Percentiles rank a stretch among this genome's conserved stretches.
These are phyloP conservation scores for Epichloe festucae DNA, from an alignment of 2,329 filamentous ascomycete species.

Conservation along the genomic window DNA sequence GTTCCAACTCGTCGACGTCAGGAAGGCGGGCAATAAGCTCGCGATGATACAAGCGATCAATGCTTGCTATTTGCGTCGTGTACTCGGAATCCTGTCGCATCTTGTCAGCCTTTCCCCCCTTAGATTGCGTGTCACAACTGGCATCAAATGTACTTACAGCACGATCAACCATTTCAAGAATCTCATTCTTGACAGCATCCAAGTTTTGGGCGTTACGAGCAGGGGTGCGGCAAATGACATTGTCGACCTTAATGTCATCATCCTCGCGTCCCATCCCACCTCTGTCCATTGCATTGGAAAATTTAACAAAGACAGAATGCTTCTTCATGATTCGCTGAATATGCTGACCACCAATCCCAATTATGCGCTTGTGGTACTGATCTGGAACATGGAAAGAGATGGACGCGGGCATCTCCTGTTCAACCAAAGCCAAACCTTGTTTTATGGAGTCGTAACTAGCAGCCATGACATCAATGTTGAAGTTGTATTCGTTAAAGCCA, in stretches of 20 bases:
- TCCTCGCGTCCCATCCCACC: conserved; percentile 82
- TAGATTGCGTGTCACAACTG: not conserved
- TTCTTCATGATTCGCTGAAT: conserved; percentile 99
- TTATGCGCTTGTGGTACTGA: conserved; percentile 98
- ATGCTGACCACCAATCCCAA: conserved; percentile 94
- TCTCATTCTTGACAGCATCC: conserved; percentile 95
- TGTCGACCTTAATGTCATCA: conserved; percentile 96
- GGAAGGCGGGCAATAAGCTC: conserved; percentile 78
- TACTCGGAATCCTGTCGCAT: conserved; percentile 72
- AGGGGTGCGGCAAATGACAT: conserved; percentile 95
- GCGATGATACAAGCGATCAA: conserved; percentile 90
- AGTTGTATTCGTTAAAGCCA: conserved; percentile 99
- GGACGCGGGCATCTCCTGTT: conserved; percentile 97
- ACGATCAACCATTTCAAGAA: conserved; percentile 98
- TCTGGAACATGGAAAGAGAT: conserved; percentile 99
- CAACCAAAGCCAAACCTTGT: conserved; percentile 80
- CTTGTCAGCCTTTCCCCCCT: not conserved
- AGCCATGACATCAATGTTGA: conserved; percentile 96
- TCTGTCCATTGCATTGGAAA: conserved; percentile 97
- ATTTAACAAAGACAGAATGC: conserved; percentile 98
- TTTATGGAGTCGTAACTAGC: conserved; percentile 89
- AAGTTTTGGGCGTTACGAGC: conserved; percentile 94
- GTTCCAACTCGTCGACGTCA: conserved; percentile 89
- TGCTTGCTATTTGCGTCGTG: conserved; percentile 82
- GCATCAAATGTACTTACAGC: conserved; percentile 41